Evolutionary conservation across 2,329 filamentous ascomycete genomes (phyloP).

Genomic region (Alternaria longipes): DNA sequence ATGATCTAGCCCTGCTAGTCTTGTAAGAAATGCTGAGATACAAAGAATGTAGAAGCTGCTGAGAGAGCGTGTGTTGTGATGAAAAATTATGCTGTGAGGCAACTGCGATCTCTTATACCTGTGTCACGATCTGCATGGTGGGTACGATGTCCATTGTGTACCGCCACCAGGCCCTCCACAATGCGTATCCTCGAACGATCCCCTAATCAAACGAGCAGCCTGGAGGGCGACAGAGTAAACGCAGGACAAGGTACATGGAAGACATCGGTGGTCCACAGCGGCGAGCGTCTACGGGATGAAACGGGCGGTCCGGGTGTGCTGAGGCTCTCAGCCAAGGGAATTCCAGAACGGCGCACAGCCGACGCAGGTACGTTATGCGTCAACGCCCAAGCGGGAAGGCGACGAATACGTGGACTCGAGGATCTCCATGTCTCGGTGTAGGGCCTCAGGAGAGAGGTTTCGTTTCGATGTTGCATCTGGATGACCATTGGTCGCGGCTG

Average conservation of each 20-base stretch:
- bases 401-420: slow-evolving; percentile 21
- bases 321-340: slow-evolving; percentile 44
- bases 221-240: slow-evolving; percentile 31
- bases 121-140: slow-evolving; percentile 8
- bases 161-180: slow-evolving; percentile 21
- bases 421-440: slow-evolving; percentile 23
- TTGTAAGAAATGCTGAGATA: slow-evolving; percentile 19
- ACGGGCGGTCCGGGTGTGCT: slow-evolving; percentile 36
- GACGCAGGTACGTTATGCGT: slow-evolving; percentile 45
- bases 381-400: slow-evolving; percentile 27
- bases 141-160: slow-evolving; percentile 9
- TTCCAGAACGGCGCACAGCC: slow-evolving; percentile 14
- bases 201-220: slow-evolving; percentile 43
- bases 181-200: slow-evolving; percentile 26
- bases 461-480: slow-evolving; percentile 31
- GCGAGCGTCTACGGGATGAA: slow-evolving; percentile 46
- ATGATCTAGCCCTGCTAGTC: slow-evolving; percentile 46
- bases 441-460: slow-evolving; percentile 36
- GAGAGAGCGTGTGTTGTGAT: slow-evolving; percentile 33
- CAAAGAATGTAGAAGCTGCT: slow-evolving; percentile 29
- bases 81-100: slow-evolving; percentile 18
- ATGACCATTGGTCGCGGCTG: slow-evolving; percentile 37
- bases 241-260: slow-evolving; percentile 37
- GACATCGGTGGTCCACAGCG: slow-evolving; percentile 33
- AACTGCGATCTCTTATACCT: slow-evolving; percentile 39